These are phyloP conservation scores for Cucumis variabilis DNA, from an alignment of 331 rosid species.

Conservation along the genomic window DNA sequence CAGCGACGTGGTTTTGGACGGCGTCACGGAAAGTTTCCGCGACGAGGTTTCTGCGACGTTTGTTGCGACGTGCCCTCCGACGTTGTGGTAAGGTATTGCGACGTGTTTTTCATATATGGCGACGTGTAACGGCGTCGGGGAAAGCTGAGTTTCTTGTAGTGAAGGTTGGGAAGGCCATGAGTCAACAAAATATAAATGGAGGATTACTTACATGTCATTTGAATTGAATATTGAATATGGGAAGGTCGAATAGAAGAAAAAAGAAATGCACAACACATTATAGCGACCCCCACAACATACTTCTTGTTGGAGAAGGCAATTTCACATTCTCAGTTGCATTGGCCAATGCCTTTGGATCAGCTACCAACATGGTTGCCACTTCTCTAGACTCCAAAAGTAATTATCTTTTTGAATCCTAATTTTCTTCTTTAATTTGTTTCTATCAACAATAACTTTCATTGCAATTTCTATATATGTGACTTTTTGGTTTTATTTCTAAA, in stretches of 20 bases:
- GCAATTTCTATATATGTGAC: not conserved
- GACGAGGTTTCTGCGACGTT: too few relatives aligned
- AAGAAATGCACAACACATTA: constrained; percentile 34
- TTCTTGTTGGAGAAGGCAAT: constrained; percentile 55
- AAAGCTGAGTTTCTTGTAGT: too few relatives aligned
- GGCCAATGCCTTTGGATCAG: constrained; percentile 41
- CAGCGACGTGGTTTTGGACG: too few relatives aligned
- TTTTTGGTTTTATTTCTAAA: not conserved
- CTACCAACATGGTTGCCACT: constrained; percentile 44
- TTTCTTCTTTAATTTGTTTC: not conserved
- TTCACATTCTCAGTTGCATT: constrained; percentile 46
- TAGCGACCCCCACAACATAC: constrained; percentile 37
- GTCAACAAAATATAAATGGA: too few relatives aligned
- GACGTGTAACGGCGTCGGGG: too few relatives aligned
- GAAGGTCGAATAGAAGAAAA: not conserved
- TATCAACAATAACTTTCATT: not conserved
- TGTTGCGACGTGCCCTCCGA: too few relatives aligned
- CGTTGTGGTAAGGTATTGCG: too few relatives aligned
- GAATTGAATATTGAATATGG: not conserved
- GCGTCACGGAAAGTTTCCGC: too few relatives aligned
- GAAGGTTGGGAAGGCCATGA: too few relatives aligned
- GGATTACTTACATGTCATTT: too few relatives aligned
- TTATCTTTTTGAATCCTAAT: not conserved
- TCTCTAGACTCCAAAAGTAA: constrained; percentile 41
- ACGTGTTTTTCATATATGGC: too few relatives aligned